Base-by-base conservation (phyloP, 164 flowering plant genomes). In the Aristolochia californica region DNA sequence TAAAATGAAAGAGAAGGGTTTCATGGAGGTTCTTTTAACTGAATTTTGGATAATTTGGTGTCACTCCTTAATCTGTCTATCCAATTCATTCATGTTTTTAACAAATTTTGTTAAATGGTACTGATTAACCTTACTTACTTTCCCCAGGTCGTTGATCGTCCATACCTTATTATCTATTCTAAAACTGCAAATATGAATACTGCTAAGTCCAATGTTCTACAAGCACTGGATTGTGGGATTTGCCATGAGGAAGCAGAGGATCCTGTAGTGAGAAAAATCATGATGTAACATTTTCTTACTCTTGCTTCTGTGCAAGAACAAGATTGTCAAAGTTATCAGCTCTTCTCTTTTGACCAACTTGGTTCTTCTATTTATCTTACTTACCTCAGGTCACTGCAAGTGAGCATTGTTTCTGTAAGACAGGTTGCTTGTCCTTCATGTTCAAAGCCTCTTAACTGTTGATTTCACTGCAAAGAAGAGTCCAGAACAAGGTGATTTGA, bases 91-190 rank as follows among this genome's bases (percentile, higher is more conserved):
- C 20, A 13, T 49, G 17, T 58, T 23, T 0, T 10, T 24, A 45
- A 7, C 40, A 21, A 0, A 23, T 40, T 43, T 12, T 62, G 26
- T 34, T 34, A 25, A 12, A 40, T 54, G 4, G 22, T 50, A 10
- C 27, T 21, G 0, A 4, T 62, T 1, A 62, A 56, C 53, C 17
- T 5, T 68, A 45, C 51, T 26, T 44, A 59, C 48, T 55, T 48
- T 59, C 50, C 45, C 47, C 60, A 93, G 99, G 96, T 95, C 21
- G 96, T 93, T 68, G 85, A 93, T 76, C 99, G 87, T 74, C 96
- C 97, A 20, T 89, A 93, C 71, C 96, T 93, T 51, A 96, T 93
- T 53, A 81, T 78, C 40, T 83, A 84, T 69, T 87, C 97, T 23
- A 69, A 48, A 62, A 57, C 78, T 56, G 70, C 81, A 28, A 63